phyloP scores from a whole-genome alignment of 1,284 basidiomycete genomes.

The Apiotrichum akiyoshidainum region DNA sequence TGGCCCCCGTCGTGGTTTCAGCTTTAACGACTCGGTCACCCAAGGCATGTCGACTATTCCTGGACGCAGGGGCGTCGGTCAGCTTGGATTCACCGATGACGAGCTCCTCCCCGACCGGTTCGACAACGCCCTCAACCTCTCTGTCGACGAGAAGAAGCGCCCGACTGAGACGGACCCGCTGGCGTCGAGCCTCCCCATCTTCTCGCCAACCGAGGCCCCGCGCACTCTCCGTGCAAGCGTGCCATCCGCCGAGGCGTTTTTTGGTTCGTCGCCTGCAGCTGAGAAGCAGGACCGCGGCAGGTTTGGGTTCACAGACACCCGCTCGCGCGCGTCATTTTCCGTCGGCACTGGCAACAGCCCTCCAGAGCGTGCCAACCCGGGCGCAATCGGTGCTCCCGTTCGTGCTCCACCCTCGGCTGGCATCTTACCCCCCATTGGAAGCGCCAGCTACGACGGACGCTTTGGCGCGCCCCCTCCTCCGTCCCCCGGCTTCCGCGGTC shows the following conservation, averaged over 20 bases:
- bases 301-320: constrained; percentile 6
- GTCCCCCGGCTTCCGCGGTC: constrained; percentile 12
- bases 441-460: constrained; percentile 8
- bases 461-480: constrained; percentile 9
- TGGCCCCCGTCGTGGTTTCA: constrained; percentile 42
- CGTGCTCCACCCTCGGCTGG: constrained; percentile 4
- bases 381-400: constrained; percentile 21
- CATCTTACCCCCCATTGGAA: not conserved
- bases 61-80: constrained; percentile 30
- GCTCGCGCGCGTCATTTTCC: constrained; percentile 5
- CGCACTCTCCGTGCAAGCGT: constrained; percentile 12
- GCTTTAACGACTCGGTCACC: constrained; percentile 54
- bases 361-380: constrained; percentile 15
- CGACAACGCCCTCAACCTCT: constrained; percentile 61
- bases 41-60: constrained; percentile 63
- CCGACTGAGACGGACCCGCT: constrained; percentile 2
- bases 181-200: constrained; percentile 18
- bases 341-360: constrained; percentile 4
- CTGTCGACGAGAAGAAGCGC: constrained; percentile 52
- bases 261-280: constrained; percentile 16
- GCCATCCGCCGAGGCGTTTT: constrained; percentile 13
- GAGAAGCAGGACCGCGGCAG: constrained; percentile 15
- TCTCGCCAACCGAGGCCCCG: constrained; percentile 12
- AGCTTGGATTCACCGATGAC: constrained; percentile 64
- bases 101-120: constrained; percentile 66